Conservation (phyloP, 805 yeast species). For the Candida tallmaniae region DNA sequence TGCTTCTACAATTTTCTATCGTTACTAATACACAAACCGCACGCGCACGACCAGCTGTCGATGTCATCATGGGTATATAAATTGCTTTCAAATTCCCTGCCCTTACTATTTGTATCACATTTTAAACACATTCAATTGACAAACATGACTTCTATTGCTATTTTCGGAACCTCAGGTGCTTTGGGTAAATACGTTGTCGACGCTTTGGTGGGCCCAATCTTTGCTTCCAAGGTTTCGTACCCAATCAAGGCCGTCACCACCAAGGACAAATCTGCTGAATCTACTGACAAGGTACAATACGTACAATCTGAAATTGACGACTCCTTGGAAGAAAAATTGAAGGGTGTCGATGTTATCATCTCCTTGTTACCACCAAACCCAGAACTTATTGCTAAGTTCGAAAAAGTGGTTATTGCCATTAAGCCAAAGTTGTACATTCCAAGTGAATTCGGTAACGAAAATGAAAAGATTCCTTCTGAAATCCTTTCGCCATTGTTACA, state of each 20-base stretch:
- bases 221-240: constrained; percentile 34
- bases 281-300: constrained; percentile 37
- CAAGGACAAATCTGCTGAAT: constrained; percentile 22
- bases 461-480: constrained; percentile 17
- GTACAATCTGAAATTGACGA: constrained; percentile 26
- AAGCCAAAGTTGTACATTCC: constrained; percentile 54
- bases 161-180: constrained; percentile 50
- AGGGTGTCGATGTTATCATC: constrained; percentile 48
- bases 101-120: too few species aligned
- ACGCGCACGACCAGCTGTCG: too few species aligned
- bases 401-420: constrained; percentile 10
- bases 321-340: constrained; percentile 31
- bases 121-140: background rate
- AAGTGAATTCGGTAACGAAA: constrained; percentile 55
- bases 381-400: background rate
- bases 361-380: constrained; percentile 20
- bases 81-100: too few species aligned
- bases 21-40: too few species aligned
- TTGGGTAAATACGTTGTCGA: constrained; percentile 46
- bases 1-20: too few species aligned
- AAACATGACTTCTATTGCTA: constrained; percentile 36
- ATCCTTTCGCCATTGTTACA: constrained; percentile 31
- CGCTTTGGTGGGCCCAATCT: constrained; percentile 36
- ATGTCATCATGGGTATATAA: too few species aligned
- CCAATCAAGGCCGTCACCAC: constrained; percentile 54